These are phyloP conservation scores for Aureobasidium vineae DNA, from an alignment of 2,329 filamentous ascomycete genomes.

Conservation along the genomic window DNA sequence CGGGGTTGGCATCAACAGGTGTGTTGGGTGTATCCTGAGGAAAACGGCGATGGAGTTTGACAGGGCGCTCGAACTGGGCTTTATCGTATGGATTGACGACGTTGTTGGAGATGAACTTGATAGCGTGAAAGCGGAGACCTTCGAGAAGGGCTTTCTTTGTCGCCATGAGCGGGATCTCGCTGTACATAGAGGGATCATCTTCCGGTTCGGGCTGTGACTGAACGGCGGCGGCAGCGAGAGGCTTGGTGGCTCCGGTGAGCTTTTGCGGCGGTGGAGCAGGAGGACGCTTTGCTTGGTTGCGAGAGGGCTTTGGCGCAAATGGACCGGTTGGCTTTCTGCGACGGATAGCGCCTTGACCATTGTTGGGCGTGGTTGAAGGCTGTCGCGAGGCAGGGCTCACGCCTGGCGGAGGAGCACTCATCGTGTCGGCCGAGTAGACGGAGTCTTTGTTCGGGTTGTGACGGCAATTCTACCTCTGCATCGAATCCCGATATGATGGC, in stretches of 20 bases:
- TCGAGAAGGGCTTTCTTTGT: slow-evolving; percentile 79
- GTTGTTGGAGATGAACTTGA: slow-evolving; percentile 64
- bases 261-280: slow-evolving; percentile 27
- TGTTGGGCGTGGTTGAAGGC: slow-evolving; percentile 40
- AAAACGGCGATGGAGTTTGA: slow-evolving; percentile 85
- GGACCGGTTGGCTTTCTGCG: slow-evolving; percentile 38
- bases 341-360: slow-evolving; percentile 36
- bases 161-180: slow-evolving; percentile 70
- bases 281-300: slow-evolving; percentile 11
- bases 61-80: slow-evolving; percentile 79
- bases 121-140: slow-evolving; percentile 80
- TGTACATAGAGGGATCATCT: slow-evolving; percentile 33
- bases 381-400: slow-evolving; percentile 34
- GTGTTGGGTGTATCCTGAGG: slow-evolving; percentile 65
- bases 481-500: neutral
- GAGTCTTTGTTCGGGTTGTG: neutral
- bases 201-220: slow-evolving; percentile 27
- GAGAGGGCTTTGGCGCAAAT: slow-evolving; percentile 17
- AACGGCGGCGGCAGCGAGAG: neutral
- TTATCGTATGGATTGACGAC: slow-evolving; percentile 66
- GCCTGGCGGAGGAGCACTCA: slow-evolving; percentile 40
- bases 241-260: slow-evolving; percentile 21
- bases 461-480: slow-evolving; percentile 2
- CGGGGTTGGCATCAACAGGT: slow-evolving; percentile 36
- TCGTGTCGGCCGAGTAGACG: slow-evolving; percentile 27